These are phyloP conservation scores for Brettanomyces custersianus DNA, from an alignment of 805 yeast species.

Conservation along the genomic window DNA sequence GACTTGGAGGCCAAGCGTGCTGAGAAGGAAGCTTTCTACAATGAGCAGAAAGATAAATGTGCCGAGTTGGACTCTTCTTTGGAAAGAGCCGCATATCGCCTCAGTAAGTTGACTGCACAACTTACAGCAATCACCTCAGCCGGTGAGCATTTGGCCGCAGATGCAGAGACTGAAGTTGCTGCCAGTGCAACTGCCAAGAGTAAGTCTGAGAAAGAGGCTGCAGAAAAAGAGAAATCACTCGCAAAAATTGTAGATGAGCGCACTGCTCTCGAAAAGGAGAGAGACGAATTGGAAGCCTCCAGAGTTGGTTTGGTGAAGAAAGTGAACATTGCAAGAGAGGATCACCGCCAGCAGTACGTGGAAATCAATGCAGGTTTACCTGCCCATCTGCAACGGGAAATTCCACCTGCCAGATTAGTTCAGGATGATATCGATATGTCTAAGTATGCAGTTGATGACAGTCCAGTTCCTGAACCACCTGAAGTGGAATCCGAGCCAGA, in stretches of 20 bases:
- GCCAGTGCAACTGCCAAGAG: constrained; percentile 18
- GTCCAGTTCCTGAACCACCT: constrained; percentile 18
- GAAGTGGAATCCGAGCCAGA: constrained; percentile 20
- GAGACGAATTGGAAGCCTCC: constrained; percentile 31
- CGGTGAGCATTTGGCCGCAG: constrained; percentile 25
- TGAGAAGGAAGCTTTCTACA: constrained; percentile 34
- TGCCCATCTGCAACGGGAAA: constrained; percentile 36
- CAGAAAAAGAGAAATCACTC: constrained; percentile 16
- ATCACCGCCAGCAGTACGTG: constrained; percentile 33
- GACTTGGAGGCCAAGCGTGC: constrained; percentile 42
- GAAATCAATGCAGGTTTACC: constrained; percentile 42
- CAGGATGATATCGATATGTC: constrained; percentile 22
- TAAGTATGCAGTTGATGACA: constrained; percentile 20
- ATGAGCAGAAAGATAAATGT: constrained; percentile 35
- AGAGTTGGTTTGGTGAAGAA: constrained; percentile 28
- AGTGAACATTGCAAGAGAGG: constrained; percentile 28
- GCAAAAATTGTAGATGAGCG: constrained; percentile 22
- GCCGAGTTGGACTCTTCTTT: constrained; percentile 34
- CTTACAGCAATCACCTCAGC: constrained; percentile 32
- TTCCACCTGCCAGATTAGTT: constrained; percentile 18
- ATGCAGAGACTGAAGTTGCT: constrained; percentile 20
- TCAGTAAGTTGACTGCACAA: constrained; percentile 33
- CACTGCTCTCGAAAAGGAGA: constrained; percentile 31
- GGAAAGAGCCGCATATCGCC: constrained; percentile 34
- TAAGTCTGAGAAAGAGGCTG: constrained; percentile 4